phyloP scores from a whole-genome alignment of 2,329 filamentous ascomycete genomes.

The Calonectria honghensis region DNA sequence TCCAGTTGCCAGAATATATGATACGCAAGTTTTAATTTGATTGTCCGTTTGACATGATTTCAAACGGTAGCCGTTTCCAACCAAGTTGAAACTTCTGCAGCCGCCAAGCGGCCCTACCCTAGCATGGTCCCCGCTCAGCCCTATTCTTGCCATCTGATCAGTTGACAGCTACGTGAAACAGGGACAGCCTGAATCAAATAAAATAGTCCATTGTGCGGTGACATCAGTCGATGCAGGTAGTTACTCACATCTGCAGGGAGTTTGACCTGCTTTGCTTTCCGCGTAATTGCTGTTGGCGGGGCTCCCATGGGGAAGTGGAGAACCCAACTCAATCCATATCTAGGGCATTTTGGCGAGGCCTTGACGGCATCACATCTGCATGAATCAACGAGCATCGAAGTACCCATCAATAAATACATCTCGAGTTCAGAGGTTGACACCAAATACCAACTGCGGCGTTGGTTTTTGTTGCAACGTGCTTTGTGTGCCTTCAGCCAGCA shows the following conservation, averaged over 20 bases:
- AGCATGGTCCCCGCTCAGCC: not conserved
- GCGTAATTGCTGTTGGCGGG: not conserved
- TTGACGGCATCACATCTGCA: not conserved
- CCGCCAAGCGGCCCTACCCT: not conserved
- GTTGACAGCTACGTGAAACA: constrained; percentile 3
- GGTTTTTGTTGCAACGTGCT: not conserved
- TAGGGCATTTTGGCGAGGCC: not conserved
- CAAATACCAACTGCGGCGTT: not conserved
- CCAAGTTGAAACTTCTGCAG: not conserved
- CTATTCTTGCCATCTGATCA: not conserved
- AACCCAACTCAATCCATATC: not conserved
- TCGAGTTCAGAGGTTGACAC: not conserved
- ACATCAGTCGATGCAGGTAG: not conserved
- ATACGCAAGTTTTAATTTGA: not conserved
- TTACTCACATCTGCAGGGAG: not conserved
- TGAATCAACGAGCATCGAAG: not conserved
- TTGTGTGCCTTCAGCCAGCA: not conserved
- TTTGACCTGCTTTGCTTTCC: not conserved
- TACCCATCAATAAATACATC: not conserved
- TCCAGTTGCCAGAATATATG: not conserved
- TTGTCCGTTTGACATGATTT: not conserved
- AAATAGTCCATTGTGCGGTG: not conserved
- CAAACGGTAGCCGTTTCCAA: not conserved
- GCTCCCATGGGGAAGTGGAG: not conserved
- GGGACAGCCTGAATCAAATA: not conserved